Percentiles rank a stretch among this genome's conserved stretches.
Conservation (phyloP, 2,329 filamentous ascomycete species). For the Penicillium sp. region DNA sequence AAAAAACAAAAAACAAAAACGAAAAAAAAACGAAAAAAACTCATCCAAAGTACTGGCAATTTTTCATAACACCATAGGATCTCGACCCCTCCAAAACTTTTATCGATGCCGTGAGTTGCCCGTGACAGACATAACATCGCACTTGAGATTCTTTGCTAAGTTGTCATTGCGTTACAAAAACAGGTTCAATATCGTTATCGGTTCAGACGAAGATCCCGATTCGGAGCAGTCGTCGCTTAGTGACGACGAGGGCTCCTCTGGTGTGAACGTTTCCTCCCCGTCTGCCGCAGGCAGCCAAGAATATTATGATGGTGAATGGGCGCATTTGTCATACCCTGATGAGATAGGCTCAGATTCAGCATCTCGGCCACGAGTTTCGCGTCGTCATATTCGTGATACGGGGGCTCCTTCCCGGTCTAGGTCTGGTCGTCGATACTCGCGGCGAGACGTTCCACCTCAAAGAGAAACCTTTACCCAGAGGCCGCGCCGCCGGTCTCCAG, state of each 20-base stretch:
- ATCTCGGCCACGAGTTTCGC: conserved; percentile 39
- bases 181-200: conserved; percentile 44
- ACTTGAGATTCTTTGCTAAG: conserved; percentile 6
- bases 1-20: neutral
- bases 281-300: conserved; percentile 40
- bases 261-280: conserved; percentile 40
- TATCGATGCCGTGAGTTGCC: conserved; percentile 14
- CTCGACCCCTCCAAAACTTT: neutral
- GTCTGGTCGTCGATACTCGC: conserved; percentile 34
- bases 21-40: neutral
- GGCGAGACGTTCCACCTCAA: conserved; percentile 28
- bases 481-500: conserved; percentile 45
- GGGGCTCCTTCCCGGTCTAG: conserved; percentile 34
- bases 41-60: neutral
- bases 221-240: conserved; percentile 37
- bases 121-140: conserved; percentile 1
- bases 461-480: conserved; percentile 35
- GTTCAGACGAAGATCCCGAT: conserved; percentile 32
- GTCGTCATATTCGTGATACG: conserved; percentile 34
- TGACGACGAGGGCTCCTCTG: conserved; percentile 43
- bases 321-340: conserved; percentile 39
- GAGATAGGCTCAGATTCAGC: conserved; percentile 48
- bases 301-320: conserved; percentile 32
- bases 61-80: neutral
- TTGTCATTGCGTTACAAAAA: conserved; percentile 12